Conservation (phyloP, 1,284 basidiomycete species). For the Ustilago tritici region DNA sequence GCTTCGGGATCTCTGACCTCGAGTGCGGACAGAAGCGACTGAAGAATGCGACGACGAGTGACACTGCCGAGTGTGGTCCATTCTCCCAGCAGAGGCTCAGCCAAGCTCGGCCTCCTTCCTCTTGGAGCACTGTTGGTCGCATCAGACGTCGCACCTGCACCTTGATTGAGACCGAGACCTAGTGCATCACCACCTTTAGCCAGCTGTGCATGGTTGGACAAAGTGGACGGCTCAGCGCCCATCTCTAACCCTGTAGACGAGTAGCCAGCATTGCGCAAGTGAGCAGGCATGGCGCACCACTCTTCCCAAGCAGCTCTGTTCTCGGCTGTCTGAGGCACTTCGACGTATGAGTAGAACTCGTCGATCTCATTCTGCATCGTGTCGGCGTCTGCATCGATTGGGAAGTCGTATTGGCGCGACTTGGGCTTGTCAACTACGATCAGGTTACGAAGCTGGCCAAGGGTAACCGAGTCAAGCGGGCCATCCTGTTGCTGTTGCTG, state of each 20-base stretch:
- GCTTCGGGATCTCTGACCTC: conserved; percentile 62
- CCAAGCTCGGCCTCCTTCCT: conserved; percentile 32
- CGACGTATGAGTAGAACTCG: conserved; percentile 98
- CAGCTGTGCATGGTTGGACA: conserved; percentile 6
- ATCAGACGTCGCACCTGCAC: conserved; percentile 1
- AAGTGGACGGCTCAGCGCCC: conserved; percentile 16
- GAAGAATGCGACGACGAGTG: conserved; percentile 55
- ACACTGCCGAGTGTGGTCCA: conserved; percentile 62
- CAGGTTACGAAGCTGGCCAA: conserved; percentile 56
- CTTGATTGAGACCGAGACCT: conserved; percentile 46
- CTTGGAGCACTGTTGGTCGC: background rate
- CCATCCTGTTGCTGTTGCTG: conserved; percentile 36
- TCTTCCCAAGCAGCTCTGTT: conserved; percentile 88
- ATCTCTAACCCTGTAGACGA: conserved; percentile 24
- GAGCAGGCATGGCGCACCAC: conserved; percentile 54
- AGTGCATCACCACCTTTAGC: conserved; percentile 37
- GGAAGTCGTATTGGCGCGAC: conserved; percentile 56
- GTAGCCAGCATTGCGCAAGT: conserved; percentile 36
- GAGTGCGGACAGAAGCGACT: conserved; percentile 58
- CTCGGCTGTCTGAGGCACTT: conserved; percentile 89
- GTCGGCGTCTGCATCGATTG: conserved; percentile 79
- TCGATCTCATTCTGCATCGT: conserved; percentile 94
- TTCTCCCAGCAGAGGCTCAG: conserved; percentile 39
- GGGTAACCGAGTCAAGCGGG: conserved; percentile 55
- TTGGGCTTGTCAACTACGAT: conserved; percentile 52